phyloP scores from a whole-genome alignment of 495 filamentous ascomycete genomes.

The Parathielavia appendiculata region DNA sequence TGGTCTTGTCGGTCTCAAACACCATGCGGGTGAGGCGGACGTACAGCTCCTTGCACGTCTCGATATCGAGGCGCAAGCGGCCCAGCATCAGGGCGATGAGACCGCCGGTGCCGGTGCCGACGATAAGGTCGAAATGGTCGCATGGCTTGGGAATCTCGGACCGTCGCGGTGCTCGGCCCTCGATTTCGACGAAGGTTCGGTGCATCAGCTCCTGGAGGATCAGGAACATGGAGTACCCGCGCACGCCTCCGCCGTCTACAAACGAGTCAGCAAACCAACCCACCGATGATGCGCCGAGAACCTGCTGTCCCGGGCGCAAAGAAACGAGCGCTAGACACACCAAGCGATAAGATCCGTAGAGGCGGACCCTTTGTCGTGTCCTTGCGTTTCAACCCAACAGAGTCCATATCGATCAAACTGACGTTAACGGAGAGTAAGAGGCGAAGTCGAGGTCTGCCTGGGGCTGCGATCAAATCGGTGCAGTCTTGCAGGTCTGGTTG shows the following conservation, averaged over 20 bases:
- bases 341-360: slow-evolving; percentile 82
- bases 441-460: background rate
- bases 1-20: slow-evolving; percentile 96
- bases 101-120: slow-evolving; percentile 89
- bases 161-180: slow-evolving; percentile 75
- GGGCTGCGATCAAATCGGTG: slow-evolving; percentile 2
- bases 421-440: background rate
- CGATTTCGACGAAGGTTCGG: slow-evolving; percentile 76
- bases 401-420: slow-evolving; percentile 21
- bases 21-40: slow-evolving; percentile 89
- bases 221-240: slow-evolving; percentile 95
- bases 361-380: slow-evolving; percentile 95
- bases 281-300: background rate
- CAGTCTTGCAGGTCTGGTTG: slow-evolving; percentile 5
- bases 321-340: slow-evolving; percentile 44
- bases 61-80: slow-evolving; percentile 81
- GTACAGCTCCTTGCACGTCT: slow-evolving; percentile 94
- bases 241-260: slow-evolving; percentile 89
- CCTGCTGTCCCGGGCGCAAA: background rate
- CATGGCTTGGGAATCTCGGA: slow-evolving; percentile 93
- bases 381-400: slow-evolving; percentile 53
- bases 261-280: background rate
- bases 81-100: slow-evolving; percentile 96
- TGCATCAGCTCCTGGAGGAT: slow-evolving; percentile 97
- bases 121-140: slow-evolving; percentile 97